A percentile compares a stretch with the other conserved stretches of the same genome.
Evolutionary conservation across 2,329 filamentous ascomycete species (phyloP).

Genomic region (Dendryphion nanum): DNA sequence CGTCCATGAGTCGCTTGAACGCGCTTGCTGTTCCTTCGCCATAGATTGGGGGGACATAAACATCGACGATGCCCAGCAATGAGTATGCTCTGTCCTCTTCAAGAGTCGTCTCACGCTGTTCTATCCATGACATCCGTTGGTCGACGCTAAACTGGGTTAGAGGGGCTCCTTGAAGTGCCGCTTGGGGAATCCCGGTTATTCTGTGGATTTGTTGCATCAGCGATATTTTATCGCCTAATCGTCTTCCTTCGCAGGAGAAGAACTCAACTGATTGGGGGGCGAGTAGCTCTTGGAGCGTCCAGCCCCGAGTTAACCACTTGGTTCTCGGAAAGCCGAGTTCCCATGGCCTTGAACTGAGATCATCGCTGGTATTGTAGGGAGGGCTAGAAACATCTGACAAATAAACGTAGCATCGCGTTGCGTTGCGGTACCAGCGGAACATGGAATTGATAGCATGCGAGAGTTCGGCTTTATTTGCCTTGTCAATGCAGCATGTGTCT

Average conservation of each 20-base stretch:
- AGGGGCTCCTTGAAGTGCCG: conserved; percentile 1
- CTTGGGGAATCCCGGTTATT: conserved; percentile 3
- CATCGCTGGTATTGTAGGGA: not conserved
- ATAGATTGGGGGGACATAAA: conserved; percentile 1
- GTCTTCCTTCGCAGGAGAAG: conserved; percentile 4
- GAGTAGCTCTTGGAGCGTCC: conserved; percentile 5
- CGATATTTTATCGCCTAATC: conserved; percentile 6
- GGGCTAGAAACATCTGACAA: conserved; percentile 2
- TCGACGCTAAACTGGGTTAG: conserved; percentile 6
- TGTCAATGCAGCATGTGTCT: conserved; percentile 5
- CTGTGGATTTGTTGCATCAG: conserved; percentile 3
- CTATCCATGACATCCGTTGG: conserved; percentile 8
- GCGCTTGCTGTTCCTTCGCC: conserved; percentile 3
- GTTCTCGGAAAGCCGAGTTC: conserved; percentile 1
- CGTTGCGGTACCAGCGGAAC: conserved; percentile 1
- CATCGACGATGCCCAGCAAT: conserved; percentile 12
- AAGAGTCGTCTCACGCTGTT: conserved; percentile 7
- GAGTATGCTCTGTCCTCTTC: conserved; percentile 6
- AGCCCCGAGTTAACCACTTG: conserved; percentile 1
- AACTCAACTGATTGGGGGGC: conserved; percentile 8
- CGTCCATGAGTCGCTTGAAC: conserved; percentile 10
- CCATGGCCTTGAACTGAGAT: not conserved
- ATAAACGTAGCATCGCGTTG: conserved; percentile 2
- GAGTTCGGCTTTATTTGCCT: conserved; percentile 1
- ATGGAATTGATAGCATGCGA: not conserved